Evolutionary conservation across 2,329 filamentous ascomycete species (phyloP).

Genomic region (Fusarium phyllophilum): DNA sequence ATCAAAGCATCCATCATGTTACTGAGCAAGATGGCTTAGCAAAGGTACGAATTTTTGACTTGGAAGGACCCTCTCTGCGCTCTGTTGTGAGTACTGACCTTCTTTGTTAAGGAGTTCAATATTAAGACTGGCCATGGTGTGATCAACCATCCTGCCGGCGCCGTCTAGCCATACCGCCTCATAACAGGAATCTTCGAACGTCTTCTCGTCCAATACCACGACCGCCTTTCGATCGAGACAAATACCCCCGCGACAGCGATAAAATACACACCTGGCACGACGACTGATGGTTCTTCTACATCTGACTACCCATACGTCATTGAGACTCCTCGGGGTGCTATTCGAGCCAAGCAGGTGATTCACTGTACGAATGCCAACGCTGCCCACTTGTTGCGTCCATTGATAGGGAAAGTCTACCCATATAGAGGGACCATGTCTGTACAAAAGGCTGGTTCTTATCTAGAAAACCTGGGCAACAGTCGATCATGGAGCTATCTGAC

Average conservation of each 20-base stretch:
- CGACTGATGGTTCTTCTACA: rapidly evolving
- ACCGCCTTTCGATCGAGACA: background rate
- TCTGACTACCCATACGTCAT: constrained; percentile 46
- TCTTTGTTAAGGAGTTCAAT: background rate
- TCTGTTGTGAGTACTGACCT: too few species aligned
- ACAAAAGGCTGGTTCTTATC: background rate
- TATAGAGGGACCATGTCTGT: background rate
- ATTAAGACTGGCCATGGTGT: background rate
- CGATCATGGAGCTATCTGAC: background rate
- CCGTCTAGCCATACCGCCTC: background rate
- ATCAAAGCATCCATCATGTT: background rate
- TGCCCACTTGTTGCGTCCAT: background rate
- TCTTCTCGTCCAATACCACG: background rate
- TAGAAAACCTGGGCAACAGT: background rate
- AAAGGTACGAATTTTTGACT: background rate
- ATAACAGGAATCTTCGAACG: background rate
- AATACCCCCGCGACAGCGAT: background rate
- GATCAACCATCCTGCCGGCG: background rate
- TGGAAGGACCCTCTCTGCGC: too few species aligned
- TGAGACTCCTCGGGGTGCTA: background rate
- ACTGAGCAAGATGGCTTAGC: background rate
- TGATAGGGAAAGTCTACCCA: background rate
- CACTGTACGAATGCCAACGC: background rate
- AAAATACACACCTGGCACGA: too few species aligned
- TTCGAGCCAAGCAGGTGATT: background rate